These are phyloP conservation scores for Bretziella fagacearum DNA, from an alignment of 2,329 filamentous ascomycete genomes.

Conservation along the genomic window DNA sequence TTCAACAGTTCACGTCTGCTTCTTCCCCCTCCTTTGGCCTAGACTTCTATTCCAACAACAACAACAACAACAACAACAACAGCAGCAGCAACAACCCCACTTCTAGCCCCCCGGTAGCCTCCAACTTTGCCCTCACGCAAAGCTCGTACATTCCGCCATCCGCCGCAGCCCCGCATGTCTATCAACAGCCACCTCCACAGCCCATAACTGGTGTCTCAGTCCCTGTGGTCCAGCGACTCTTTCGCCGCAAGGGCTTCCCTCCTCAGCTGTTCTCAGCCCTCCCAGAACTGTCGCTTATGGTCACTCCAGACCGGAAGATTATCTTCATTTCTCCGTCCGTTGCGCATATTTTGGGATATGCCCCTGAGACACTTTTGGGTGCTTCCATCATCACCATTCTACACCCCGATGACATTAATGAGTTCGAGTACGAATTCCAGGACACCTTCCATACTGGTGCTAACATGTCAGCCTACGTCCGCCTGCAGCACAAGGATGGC, in stretches of 20 bases:
- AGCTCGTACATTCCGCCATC: not conserved
- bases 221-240: not conserved
- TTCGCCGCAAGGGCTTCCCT: slow-evolving; percentile 8
- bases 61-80: not conserved
- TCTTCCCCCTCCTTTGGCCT: not conserved
- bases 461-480: slow-evolving; percentile 68
- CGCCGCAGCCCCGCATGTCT: not conserved
- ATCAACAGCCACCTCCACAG: not conserved
- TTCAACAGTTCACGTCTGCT: not conserved
- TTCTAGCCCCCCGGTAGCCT: not conserved
- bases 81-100: not conserved
- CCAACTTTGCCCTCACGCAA: not conserved
- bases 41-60: not conserved
- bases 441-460: slow-evolving; percentile 74
- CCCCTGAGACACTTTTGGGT: slow-evolving; percentile 51
- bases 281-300: slow-evolving; percentile 55
- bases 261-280: slow-evolving; percentile 4
- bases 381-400: slow-evolving; percentile 66
- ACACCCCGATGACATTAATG: slow-evolving; percentile 67
- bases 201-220: not conserved
- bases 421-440: slow-evolving; percentile 77
- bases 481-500: slow-evolving; percentile 58
- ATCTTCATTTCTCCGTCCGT: slow-evolving; percentile 73
- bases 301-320: slow-evolving; percentile 69
- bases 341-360: slow-evolving; percentile 57